Evolutionary conservation across 306 rosid species (phyloP), one percentile per base, ranked within the genome.

Genomic region (Rosa chinensis): DNA sequence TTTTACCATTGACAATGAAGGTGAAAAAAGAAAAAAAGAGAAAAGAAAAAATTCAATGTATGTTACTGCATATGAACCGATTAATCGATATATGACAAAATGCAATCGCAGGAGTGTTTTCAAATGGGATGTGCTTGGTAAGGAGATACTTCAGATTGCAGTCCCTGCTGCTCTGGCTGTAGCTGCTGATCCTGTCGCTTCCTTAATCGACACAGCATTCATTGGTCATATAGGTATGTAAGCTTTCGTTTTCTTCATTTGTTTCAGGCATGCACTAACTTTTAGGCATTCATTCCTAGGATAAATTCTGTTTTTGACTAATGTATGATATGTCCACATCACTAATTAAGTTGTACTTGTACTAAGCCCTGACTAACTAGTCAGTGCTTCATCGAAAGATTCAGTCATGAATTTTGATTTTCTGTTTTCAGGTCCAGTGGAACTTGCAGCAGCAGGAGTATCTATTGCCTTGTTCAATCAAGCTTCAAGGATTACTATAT

Each of bases 121-220:
- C 86, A 91, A 90, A 90, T 75, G 88, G 87, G 99, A 96, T 28
- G 64, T 85, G 4, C 82, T 96, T 67, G 94, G 91, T 21, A 81
- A 86, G 66, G 99, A 96, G 86, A 87, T 96, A 5, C 87, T 96
- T 11, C 89, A 90, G 72, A 96, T 96, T 74, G 99, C 98, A 53
- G 47, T 96, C 32, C 99, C 99, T 17, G 96, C 96, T 82, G 97
- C 98, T 48, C 80, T 96, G 48, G 98, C 97, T 66, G 96, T 96
- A 71, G 98, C 99, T 49, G 97, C 99, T 85, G 99, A 96, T 82
- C 99, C 99, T 56, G 83, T 96, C 77, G 99, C 98, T 80, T 96
- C 99, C 80, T 91, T 96, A 21, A 91, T 96, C 16, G 99, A 96
- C 91, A 96, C 98, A 5, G 97, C 96, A 53, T 96, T 96, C 85